phyloP scores from a whole-genome alignment of 768 basidiomycete species.

The Mycena olivaceomarginata region DNA sequence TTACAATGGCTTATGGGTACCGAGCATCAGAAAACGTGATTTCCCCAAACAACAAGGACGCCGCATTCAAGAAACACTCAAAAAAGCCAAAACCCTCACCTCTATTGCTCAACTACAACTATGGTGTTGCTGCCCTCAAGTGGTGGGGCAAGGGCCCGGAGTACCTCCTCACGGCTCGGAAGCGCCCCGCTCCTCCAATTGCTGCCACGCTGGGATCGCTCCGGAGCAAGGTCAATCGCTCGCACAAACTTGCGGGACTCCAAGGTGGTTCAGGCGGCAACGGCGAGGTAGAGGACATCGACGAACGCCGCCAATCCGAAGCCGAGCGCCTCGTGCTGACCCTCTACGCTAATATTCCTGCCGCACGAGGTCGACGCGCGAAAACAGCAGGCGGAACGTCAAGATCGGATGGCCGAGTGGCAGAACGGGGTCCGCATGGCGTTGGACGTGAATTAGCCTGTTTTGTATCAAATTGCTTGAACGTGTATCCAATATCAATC shows the following conservation, averaged over 20 bases:
- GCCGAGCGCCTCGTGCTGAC: constrained; percentile 9
- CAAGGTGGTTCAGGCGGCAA: not conserved
- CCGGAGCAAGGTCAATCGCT: not conserved
- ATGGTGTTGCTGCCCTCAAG: constrained; percentile 41
- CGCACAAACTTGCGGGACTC: not conserved
- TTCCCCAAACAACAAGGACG: too few species aligned
- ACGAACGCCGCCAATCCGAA: constrained; percentile 2
- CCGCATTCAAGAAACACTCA: too few species aligned
- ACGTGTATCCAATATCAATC: not conserved
- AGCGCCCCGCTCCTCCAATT: constrained; percentile 5
- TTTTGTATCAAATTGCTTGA: not conserved
- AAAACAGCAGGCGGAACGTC: not conserved
- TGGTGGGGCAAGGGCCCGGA: constrained; percentile 31
- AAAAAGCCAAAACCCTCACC: constrained; percentile 22
- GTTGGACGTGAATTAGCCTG: not conserved
- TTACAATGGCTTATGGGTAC: too few species aligned
- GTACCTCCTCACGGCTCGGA: constrained; percentile 1
- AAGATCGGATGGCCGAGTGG: constrained; percentile 6
- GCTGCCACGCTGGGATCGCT: constrained; percentile 1
- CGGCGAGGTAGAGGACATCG: not conserved
- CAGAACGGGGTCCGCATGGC: constrained; percentile 8
- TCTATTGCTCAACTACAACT: constrained; percentile 40
- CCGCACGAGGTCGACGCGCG: constrained; percentile 5
- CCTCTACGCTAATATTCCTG: constrained; percentile 10
- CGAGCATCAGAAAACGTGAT: too few species aligned